Evolutionary conservation across 441 rosid genomes (phyloP), one percentile per base, ranked within the genome.

Genomic region (Syzygium syzygioides): DNA sequence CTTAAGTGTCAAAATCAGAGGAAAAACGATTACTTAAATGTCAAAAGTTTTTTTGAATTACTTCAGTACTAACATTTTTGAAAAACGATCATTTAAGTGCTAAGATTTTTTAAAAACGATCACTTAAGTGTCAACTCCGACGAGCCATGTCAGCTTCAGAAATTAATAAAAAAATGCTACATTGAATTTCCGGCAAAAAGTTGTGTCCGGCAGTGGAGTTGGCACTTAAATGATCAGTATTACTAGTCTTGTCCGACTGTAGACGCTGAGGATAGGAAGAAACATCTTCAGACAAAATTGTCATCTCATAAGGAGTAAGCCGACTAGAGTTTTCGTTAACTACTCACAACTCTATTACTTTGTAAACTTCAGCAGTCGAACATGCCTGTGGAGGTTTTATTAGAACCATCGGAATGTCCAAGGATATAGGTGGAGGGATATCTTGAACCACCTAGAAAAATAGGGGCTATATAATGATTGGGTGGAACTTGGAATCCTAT

Each of bases 361-460:
- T 96, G 95, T 97, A 98, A 90, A 98, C 99, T 92, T 95, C 98
- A 91, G 95, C 99, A 54, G 99, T 98, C 71, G 99, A 88, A 90
- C 99, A 98, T 89, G 98, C 98, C 88, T 95, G 95, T 85, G 68
- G 95, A 53, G 99, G 98, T 93, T 98, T 98, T 92, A 97, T 92
- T 79, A 98, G 97, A 89, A 96, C 97, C 97, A 97, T 94, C 14
- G 98, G 98, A 86, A 95, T 90, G 92, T 93, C 95, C 59, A 89
- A 83, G 90, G 98, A 91, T 90, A 97, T 87, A 45, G 96, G 97
- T 54, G 98, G 91, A 79, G 95, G 95, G 88, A 98, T 94, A 91
- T 98, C 97, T 94, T 96, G 90, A 91, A 98, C 99, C 87, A 96
- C 91, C 99, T 98, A 91, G 68, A 88, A 34, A 85, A 84, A 55